Evolutionary conservation across 305 asterid genomes (phyloP).

Genomic region (Solanum hybrid): DNA sequence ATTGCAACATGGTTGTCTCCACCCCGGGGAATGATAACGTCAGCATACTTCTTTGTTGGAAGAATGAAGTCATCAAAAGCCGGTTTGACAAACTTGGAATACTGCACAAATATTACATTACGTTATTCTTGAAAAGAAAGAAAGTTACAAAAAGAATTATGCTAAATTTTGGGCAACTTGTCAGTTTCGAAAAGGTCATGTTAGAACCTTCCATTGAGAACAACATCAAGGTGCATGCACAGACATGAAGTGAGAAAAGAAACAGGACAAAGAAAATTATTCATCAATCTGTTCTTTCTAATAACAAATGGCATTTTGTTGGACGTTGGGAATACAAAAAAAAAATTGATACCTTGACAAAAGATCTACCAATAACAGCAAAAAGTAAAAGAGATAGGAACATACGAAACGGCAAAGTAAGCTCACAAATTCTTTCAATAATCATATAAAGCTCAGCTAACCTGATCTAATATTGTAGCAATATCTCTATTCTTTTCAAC

Average conservation of each 20-base stretch:
- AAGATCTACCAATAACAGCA: not conserved
- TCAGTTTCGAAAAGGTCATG: not conserved
- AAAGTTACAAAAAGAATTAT: not conserved
- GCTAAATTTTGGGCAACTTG: not conserved
- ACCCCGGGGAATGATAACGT: constrained; percentile 95
- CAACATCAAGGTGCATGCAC: not conserved
- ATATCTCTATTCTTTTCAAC: constrained; percentile 90
- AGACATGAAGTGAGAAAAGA: not conserved
- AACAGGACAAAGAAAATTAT: not conserved
- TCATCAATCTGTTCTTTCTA: not conserved
- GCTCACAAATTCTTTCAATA: not conserved
- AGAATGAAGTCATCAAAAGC: constrained; percentile 96
- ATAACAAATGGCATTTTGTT: not conserved
- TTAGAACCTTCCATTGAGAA: not conserved
- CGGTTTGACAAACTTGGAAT: constrained; percentile 90
- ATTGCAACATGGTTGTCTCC: constrained; percentile 98
- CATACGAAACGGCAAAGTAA: not conserved
- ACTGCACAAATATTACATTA: constrained; percentile 44
- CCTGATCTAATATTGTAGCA: constrained; percentile 90
- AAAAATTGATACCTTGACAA: not conserved
- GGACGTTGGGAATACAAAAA: not conserved
- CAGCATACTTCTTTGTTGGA: constrained; percentile 94
- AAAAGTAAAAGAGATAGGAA: not conserved
- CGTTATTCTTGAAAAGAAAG: constrained; percentile 9
- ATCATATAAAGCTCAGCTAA: constrained; percentile 16